phyloP scores from a whole-genome alignment of 179 eudicot genomes.

The Drosera spatulata region DNA sequence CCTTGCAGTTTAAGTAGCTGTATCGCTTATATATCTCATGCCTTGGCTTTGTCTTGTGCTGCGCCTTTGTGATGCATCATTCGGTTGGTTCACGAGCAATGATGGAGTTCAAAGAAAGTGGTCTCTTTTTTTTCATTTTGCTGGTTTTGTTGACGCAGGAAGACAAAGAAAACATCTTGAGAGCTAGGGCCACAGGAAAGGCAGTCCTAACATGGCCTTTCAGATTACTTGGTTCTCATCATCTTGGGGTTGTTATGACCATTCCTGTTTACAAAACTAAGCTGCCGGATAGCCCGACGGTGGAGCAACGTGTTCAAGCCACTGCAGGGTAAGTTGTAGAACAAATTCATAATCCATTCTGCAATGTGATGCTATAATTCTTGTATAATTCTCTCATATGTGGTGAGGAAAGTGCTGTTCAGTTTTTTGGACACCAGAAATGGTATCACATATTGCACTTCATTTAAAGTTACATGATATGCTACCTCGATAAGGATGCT shows the following conservation, averaged over 20 bases:
- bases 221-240: conserved; percentile 46
- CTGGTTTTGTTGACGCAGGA: conserved; percentile 23
- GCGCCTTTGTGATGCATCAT: neutral
- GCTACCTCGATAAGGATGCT: no score
- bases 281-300: conserved; percentile 36
- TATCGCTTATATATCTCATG: neutral
- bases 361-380: no score
- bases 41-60: neutral
- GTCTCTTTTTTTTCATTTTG: neutral
- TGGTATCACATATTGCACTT: no score
- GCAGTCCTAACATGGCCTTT: conserved; percentile 67
- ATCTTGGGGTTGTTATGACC: conserved; percentile 67
- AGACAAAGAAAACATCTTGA: conserved; percentile 60
- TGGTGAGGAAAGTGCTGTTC: no score
- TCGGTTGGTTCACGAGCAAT: neutral
- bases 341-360: no score
- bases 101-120: neutral
- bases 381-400: no score
- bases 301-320: conserved; percentile 36
- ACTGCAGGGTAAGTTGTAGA: conserved; percentile 42
- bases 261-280: conserved; percentile 53
- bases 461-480: no score
- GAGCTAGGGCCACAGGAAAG: conserved; percentile 62
- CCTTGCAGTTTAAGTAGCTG: neutral
- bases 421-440: no score